phyloP scores from a whole-genome alignment of 352 stramenopile species.

The Globisporangium nagaii region DNA sequence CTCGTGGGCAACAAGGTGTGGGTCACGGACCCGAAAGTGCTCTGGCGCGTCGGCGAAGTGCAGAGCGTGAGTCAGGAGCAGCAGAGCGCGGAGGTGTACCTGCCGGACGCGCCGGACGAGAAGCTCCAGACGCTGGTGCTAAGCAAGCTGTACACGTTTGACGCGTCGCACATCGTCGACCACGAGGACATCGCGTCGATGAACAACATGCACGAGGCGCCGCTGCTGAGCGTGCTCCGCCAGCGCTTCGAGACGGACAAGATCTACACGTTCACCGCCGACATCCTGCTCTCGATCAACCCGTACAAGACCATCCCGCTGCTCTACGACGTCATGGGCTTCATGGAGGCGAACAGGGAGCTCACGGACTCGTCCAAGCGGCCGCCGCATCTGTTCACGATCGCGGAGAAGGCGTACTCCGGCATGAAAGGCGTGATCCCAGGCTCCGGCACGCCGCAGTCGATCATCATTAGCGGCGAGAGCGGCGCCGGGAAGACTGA shows the following conservation, averaged over 20 bases:
- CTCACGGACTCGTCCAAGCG: constrained; percentile 19
- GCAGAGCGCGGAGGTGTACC: constrained; percentile 48
- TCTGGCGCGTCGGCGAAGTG: constrained; percentile 80
- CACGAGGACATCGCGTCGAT: constrained; percentile 83
- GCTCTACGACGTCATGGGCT: constrained; percentile 73
- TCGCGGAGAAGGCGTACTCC: constrained; percentile 71
- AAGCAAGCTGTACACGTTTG: constrained; percentile 66
- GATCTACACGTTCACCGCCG: constrained; percentile 86
- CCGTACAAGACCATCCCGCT: constrained; percentile 85
- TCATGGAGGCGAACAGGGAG: constrained; percentile 48
- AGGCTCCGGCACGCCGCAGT: constrained; percentile 72
- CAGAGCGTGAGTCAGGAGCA: constrained; percentile 38
- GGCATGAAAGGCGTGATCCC: constrained; percentile 59
- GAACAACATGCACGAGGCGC: constrained; percentile 89
- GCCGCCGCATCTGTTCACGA: constrained; percentile 75
- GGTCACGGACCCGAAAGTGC: constrained; percentile 64
- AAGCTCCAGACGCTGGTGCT: constrained; percentile 49
- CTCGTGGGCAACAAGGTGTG: constrained; percentile 61
- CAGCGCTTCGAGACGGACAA: constrained; percentile 74
- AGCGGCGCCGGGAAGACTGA: constrained; percentile 93
- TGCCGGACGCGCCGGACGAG: constrained; percentile 53
- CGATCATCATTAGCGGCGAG: constrained; percentile 92
- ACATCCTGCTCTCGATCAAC: constrained; percentile 82
- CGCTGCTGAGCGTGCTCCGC: constrained; percentile 70
- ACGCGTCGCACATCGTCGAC: constrained; percentile 80